A percentile compares a stretch with the other conserved stretches of the same genome.
These are phyloP conservation scores for Peronospora belbahrii DNA, from an alignment of 352 stramenopile genomes.

Conservation along the genomic window DNA sequence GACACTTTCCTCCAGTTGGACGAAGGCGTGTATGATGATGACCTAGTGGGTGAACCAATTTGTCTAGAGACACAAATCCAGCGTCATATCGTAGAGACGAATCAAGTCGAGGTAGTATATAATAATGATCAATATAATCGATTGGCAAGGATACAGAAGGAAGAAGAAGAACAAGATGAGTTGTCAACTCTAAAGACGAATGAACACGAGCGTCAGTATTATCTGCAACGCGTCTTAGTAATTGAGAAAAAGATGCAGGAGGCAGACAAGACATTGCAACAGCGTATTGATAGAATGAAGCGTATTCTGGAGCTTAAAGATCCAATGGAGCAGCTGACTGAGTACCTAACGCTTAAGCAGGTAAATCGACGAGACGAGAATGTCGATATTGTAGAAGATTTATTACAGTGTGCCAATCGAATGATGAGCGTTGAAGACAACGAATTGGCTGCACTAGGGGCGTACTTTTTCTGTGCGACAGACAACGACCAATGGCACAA, in stretches of 20 bases:
- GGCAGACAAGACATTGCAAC: constrained; percentile 26
- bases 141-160: constrained; percentile 2
- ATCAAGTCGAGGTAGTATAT: constrained; percentile 10
- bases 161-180: constrained; percentile 6
- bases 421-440: constrained; percentile 39
- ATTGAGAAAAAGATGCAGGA: constrained; percentile 41
- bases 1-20: constrained; percentile 62
- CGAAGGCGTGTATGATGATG: constrained; percentile 46
- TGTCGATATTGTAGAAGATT: constrained; percentile 35
- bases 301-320: constrained; percentile 48
- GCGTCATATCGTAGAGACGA: constrained; percentile 18
- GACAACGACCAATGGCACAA: constrained; percentile 12
- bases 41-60: constrained; percentile 27
- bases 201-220: constrained; percentile 35
- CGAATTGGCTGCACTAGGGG: constrained; percentile 47
- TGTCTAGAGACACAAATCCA: constrained; percentile 31
- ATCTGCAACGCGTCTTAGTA: constrained; percentile 27
- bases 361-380: constrained; percentile 24
- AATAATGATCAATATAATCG: constrained; percentile 19
- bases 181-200: constrained; percentile 4
- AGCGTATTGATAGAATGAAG: constrained; percentile 44
- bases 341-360: constrained; percentile 52
- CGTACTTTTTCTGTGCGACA: constrained; percentile 58
- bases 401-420: constrained; percentile 43
- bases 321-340: constrained; percentile 48